A percentile compares a stretch with the other conserved stretches of the same genome.
These are phyloP conservation scores for Fusarium veterinarium DNA, from an alignment of 2,329 filamentous ascomycete genomes.

Conservation along the genomic window DNA sequence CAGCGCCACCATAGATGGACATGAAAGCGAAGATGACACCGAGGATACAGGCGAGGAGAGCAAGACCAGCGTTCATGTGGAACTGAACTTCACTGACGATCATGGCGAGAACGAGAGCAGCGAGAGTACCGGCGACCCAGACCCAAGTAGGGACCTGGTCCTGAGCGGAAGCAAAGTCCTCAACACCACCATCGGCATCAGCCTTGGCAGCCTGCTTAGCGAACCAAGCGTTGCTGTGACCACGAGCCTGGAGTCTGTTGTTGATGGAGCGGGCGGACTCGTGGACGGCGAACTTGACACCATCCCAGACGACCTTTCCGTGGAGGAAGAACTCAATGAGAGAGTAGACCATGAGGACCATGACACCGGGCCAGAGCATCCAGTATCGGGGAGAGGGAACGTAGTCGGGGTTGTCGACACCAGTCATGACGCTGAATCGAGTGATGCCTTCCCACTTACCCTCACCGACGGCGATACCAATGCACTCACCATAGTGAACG, in stretches of 20 bases:
- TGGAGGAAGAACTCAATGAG: conserved; percentile 56
- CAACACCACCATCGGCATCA: conserved; percentile 47
- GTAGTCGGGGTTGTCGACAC: conserved; percentile 45
- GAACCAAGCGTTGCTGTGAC: conserved; percentile 49
- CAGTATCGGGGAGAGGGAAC: conserved; percentile 55
- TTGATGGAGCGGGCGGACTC: conserved; percentile 48
- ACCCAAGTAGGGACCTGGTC: conserved; percentile 66
- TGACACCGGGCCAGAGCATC: conserved; percentile 58
- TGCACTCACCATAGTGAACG: conserved; percentile 62
- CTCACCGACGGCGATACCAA: conserved; percentile 54
- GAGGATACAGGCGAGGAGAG: conserved; percentile 65
- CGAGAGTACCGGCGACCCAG: conserved; percentile 60
- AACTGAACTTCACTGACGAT: conserved; percentile 64
- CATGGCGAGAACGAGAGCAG: conserved; percentile 64
- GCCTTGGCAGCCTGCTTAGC: conserved; percentile 52
- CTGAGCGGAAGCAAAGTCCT: conserved; percentile 55
- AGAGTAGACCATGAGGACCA: conserved; percentile 57
- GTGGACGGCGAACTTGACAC: conserved; percentile 49
- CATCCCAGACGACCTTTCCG: conserved; percentile 52
- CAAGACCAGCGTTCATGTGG: conserved; percentile 67
- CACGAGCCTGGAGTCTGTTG: conserved; percentile 45
- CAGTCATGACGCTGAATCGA: conserved; percentile 48
- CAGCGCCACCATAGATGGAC: conserved; percentile 61
- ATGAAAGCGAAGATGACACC: conserved; percentile 70
- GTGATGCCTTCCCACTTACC: conserved; percentile 48